Evolutionary conservation across 805 yeast genomes (phyloP), one percentile per base, ranked within the genome.

Genomic region (Candida anglica): DNA sequence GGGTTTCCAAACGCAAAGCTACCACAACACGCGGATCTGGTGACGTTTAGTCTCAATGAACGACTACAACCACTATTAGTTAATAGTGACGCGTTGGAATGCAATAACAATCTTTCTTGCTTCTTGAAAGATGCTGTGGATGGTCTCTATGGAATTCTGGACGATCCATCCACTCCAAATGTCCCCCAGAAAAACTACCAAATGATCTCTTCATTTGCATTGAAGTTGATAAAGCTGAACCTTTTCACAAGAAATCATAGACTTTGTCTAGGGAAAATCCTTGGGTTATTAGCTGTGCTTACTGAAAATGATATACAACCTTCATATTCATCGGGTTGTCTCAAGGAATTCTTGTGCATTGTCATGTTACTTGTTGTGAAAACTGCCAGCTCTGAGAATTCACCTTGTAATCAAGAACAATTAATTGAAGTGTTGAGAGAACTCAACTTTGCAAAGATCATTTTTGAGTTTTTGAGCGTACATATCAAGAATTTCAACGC

Each of bases 31-130:
- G n/a, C n/a, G n/a, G n/a, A n/a, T n/a, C n/a, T n/a, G n/a, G n/a
- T n/a, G n/a, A n/a, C n/a, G n/a, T n/a, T n/a, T n/a, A n/a, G n/a
- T n/a, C n/a, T 37, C 14, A 42, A 41, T 11, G 43, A 39, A 11
- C 38, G 33, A 21, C 15, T 43, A 19, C 27, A 38, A 9, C 46
- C 52, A 10, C 36, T 52, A 11, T 46, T 66, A 9, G 47, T 64
- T 31, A 58, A 56, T 24, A 63, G 70, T 36, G 73, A 66, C 36
- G 45, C 69, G 7, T 39, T 40, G 4, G 73, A 58, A 40, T 61
- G 68, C 40, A 66, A 66, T 44, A 50, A 58, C 36, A 64, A 63
- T 44, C 46, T 66, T 13, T 60, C 66, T 1, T 38, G 46, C 3
- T 60, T 42, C 37, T 39, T 66, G 35, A 64, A 66, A 45, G 30